Percentiles rank a stretch among this genome's conserved stretches.
phyloP scores from a whole-genome alignment of 1,284 basidiomycete genomes.

The Leccinum huronense region DNA sequence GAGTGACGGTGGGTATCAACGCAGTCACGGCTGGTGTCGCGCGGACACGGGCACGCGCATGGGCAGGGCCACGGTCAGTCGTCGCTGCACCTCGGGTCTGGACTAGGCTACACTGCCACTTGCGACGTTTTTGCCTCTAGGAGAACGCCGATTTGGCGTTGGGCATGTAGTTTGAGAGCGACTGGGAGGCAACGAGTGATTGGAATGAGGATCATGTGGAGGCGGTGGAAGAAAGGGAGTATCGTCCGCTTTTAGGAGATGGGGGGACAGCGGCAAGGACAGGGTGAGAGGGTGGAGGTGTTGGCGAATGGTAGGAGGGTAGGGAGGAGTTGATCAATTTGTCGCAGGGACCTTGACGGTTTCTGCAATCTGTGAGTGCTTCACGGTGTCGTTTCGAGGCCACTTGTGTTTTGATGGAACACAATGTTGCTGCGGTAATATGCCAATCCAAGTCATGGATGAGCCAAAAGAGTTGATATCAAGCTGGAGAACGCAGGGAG shows the following conservation, averaged over 20 bases:
- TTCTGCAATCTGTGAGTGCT: not conserved
- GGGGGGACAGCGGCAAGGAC: no score
- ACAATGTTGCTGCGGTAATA: not conserved
- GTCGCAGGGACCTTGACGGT: not conserved
- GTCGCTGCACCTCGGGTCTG: not conserved
- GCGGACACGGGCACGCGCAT: conserved; percentile 6
- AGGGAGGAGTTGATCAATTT: not conserved
- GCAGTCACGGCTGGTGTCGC: conserved; percentile 17
- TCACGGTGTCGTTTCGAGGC: not conserved
- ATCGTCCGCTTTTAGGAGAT: no score
- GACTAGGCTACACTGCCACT: no score
- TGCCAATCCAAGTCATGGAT: not conserved
- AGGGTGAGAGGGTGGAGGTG: not conserved
- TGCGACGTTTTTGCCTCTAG: not conserved
- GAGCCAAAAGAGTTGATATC: no score
- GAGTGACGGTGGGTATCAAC: conserved; percentile 91
- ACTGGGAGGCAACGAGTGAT: not conserved
- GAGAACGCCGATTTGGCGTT: not conserved
- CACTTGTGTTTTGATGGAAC: not conserved
- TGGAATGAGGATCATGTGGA: not conserved
- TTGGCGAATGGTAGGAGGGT: not conserved
- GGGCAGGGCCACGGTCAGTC: not conserved
- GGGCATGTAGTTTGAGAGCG: not conserved
- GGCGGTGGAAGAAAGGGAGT: not conserved
- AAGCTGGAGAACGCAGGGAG: not conserved